These are phyloP conservation scores for Mycena vulgaris DNA, from an alignment of 768 basidiomycete species.

Conservation along the genomic window DNA sequence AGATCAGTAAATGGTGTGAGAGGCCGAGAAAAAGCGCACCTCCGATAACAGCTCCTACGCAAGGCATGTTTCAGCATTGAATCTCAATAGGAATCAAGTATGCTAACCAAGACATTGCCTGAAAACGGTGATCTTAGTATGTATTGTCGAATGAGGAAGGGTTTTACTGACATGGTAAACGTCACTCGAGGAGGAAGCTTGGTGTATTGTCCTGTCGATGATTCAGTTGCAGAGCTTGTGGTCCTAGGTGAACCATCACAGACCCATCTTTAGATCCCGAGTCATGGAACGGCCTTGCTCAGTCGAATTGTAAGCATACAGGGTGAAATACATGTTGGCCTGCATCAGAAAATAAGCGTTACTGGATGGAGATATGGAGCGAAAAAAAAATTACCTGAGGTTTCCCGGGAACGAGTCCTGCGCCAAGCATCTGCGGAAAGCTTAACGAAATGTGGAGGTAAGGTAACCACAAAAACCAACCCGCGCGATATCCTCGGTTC, in stretches of 20 bases:
- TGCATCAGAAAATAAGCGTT: constrained; percentile 38
- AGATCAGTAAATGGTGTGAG: not conserved
- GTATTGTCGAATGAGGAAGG: not conserved
- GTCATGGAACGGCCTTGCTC: constrained; percentile 40
- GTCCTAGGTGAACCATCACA: constrained; percentile 9
- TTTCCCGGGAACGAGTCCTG: constrained; percentile 62
- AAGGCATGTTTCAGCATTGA: constrained; percentile 12
- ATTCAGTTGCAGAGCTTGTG: not conserved
- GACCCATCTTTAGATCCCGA: constrained; percentile 69
- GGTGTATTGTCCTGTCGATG: constrained; percentile 56
- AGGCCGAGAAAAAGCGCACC: constrained; percentile 22
- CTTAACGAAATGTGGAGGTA: not conserved
- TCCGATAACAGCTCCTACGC: constrained; percentile 69
- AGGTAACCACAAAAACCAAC: constrained; percentile 17
- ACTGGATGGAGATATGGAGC: not conserved
- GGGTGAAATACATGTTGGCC: constrained; percentile 66
- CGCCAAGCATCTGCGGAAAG: constrained; percentile 63
- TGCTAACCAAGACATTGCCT: constrained; percentile 19
- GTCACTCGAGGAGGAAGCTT: constrained; percentile 78
- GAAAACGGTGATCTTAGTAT: not conserved
- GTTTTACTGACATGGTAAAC: constrained; percentile 64
- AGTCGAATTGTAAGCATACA: constrained; percentile 38
- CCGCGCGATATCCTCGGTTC: constrained; percentile 51
- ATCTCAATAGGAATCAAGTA: not conserved
- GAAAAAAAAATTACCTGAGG: constrained; percentile 33